Conservation (phyloP, 441 rosid species). For the Flueggea neowawraea region DNA sequence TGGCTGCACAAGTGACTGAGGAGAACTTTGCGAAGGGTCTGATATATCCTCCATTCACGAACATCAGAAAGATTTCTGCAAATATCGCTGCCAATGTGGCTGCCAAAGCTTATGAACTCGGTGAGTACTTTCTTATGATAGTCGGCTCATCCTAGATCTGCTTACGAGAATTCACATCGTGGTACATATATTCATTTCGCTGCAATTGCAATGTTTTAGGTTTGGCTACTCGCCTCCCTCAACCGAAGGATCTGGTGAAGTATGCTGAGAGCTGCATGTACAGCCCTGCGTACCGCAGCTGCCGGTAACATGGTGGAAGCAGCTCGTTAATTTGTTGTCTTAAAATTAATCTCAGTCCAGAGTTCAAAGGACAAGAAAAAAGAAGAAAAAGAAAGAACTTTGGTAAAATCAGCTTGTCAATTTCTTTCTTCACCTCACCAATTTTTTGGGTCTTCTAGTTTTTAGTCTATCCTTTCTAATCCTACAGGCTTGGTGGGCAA, state of each 20-base stretch:
- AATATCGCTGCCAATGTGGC: conserved; percentile 85
- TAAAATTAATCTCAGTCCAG: too few relatives aligned
- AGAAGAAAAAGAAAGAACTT: too few relatives aligned
- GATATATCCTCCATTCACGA: conserved; percentile 73
- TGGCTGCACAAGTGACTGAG: conserved; percentile 71
- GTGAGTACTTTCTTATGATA: conserved; percentile 30
- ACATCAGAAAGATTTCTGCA: conserved; percentile 90
- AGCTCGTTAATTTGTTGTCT: too few relatives aligned
- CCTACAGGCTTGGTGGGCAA: too few relatives aligned
- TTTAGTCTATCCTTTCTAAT: too few relatives aligned
- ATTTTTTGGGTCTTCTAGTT: too few relatives aligned
- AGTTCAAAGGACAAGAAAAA: too few relatives aligned
- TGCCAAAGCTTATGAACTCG: conserved; percentile 86
- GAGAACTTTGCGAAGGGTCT: conserved; percentile 83
- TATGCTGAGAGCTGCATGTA: conserved; percentile 85
- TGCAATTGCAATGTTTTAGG: conserved; percentile 32
- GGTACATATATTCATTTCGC: too few relatives aligned
- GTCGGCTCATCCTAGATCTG: not conserved
- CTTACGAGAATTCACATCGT: not conserved
- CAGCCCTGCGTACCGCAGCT: conserved; percentile 72
- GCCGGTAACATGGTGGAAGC: conserved; percentile 37
- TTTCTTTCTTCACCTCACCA: too few relatives aligned
- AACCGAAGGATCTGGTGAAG: conserved; percentile 70
- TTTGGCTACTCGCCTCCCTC: conserved; percentile 82
- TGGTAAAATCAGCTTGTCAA: too few relatives aligned